These are phyloP conservation scores for Adansonia grandidieri DNA, from an alignment of 441 rosid species.

Conservation along the genomic window DNA sequence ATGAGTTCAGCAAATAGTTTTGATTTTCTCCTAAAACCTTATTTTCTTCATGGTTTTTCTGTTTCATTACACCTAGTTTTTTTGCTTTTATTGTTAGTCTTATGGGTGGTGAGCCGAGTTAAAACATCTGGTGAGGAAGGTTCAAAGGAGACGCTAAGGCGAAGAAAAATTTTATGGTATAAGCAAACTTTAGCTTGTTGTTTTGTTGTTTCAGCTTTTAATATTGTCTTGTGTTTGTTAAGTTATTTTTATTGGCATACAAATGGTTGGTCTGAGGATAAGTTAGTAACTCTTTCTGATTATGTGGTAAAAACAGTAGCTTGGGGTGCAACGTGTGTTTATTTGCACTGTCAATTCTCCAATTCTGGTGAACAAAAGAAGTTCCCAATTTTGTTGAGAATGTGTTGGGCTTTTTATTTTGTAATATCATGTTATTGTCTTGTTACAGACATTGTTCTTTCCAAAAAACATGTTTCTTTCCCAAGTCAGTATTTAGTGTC, in stretches of 20 bases:
- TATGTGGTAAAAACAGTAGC: conserved; percentile 53
- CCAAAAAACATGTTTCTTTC: conserved; percentile 32
- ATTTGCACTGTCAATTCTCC: conserved; percentile 39
- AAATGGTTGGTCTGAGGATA: conserved; percentile 55
- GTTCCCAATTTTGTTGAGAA: conserved; percentile 58
- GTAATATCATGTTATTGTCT: conserved; percentile 62
- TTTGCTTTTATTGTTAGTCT: conserved; percentile 48
- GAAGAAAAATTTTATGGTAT: conserved; percentile 32
- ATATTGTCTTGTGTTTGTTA: conserved; percentile 46
- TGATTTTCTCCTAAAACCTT: conserved; percentile 48
- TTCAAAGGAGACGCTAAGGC: conserved; percentile 37
- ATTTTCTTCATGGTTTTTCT: conserved; percentile 53
- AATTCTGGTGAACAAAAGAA: conserved; percentile 39
- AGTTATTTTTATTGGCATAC: conserved; percentile 60
- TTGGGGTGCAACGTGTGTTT: conserved; percentile 63
- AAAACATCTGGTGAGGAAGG: conserved; percentile 21
- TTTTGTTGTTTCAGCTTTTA: conserved; percentile 51
- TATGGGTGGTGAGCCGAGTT: conserved; percentile 43
- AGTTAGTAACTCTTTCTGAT: conserved; percentile 59
- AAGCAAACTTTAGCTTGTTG: conserved; percentile 57
- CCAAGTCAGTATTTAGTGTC: conserved; percentile 46
- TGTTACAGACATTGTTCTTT: conserved; percentile 52
- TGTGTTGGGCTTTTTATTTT: conserved; percentile 75
- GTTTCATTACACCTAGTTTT: conserved; percentile 56
- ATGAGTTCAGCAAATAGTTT: conserved; percentile 35